Conservation (phyloP, 768 basidiomycete species). For the Xanthoconium stramineum region DNA sequence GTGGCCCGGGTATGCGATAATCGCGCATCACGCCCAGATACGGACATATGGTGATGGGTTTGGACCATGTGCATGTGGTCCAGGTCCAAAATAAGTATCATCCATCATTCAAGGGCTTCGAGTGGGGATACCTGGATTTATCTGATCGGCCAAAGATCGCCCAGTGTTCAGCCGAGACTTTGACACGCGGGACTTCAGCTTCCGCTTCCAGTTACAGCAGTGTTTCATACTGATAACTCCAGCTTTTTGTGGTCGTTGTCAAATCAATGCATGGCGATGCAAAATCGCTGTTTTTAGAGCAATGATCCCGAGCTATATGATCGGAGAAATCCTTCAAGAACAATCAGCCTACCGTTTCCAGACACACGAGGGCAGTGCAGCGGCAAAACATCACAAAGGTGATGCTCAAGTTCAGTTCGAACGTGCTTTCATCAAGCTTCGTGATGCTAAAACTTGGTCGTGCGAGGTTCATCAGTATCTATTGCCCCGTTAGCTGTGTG, state of each 20-base stretch:
- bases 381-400: too few relatives aligned
- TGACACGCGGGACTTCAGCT: not conserved
- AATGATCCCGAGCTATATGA: too few relatives aligned
- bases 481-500: not conserved
- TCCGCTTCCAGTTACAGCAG: not conserved
- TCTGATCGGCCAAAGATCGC: not conserved
- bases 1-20: too few relatives aligned
- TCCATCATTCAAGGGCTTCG: not conserved
- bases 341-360: too few relatives aligned
- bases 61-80: not conserved
- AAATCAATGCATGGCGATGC: not conserved
- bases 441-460: not conserved
- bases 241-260: not conserved
- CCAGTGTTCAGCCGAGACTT: not conserved
- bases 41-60: not conserved
- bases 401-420: too few relatives aligned
- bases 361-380: too few relatives aligned
- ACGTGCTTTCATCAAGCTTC: not conserved
- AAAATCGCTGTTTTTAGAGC: not conserved
- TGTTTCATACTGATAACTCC: too few relatives aligned
- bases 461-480: not conserved
- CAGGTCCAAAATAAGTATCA: not conserved
- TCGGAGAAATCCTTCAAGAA: too few relatives aligned
- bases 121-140: not conserved
- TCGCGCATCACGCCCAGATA: too few relatives aligned